Evolutionary conservation across 1,284 basidiomycete genomes (phyloP).

Genomic region (Puccinia triticina): DNA sequence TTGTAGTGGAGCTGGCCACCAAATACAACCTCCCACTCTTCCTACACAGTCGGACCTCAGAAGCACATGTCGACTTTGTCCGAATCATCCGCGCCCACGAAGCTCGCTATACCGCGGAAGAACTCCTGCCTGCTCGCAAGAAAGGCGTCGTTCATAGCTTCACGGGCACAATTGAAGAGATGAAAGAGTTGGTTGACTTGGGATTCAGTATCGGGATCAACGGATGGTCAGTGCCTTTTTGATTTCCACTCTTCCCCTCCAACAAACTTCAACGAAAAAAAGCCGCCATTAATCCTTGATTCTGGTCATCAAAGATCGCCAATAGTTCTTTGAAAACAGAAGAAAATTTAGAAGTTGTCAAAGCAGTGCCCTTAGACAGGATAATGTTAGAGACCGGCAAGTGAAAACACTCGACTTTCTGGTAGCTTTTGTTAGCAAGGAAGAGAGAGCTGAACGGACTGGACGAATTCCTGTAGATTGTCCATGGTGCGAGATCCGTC

Average conservation of each 20-base stretch:
- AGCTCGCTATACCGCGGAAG: slow-evolving; percentile 60
- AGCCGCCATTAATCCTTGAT: not conserved
- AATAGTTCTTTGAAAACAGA: slow-evolving; percentile 76
- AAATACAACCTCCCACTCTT: slow-evolving; percentile 78
- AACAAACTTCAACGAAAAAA: slow-evolving; percentile 1
- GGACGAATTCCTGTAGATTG: slow-evolving; percentile 54
- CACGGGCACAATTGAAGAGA: slow-evolving; percentile 73
- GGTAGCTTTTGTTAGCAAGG: not conserved
- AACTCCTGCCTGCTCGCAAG: slow-evolving; percentile 69
- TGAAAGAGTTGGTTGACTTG: slow-evolving; percentile 68
- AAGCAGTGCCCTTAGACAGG: slow-evolving; percentile 68
- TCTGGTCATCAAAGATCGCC: slow-evolving; percentile 22
- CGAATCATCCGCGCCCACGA: slow-evolving; percentile 64
- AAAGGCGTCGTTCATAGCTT: slow-evolving; percentile 86
- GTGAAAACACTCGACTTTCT: slow-evolving; percentile 51
- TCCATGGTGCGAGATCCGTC: slow-evolving; percentile 68
- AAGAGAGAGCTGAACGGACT: not conserved
- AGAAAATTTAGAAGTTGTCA: slow-evolving; percentile 70
- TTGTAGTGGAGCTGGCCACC: slow-evolving; percentile 68
- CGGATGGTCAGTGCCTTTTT: slow-evolving; percentile 46
- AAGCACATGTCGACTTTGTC: slow-evolving; percentile 73
- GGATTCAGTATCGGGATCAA: slow-evolving; percentile 55
- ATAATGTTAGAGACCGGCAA: slow-evolving; percentile 80
- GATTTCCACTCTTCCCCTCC: not conserved
- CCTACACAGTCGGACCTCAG: slow-evolving; percentile 73